These are phyloP conservation scores for Curvularia lunata DNA, from an alignment of 2,329 filamentous ascomycete species.

Conservation along the genomic window DNA sequence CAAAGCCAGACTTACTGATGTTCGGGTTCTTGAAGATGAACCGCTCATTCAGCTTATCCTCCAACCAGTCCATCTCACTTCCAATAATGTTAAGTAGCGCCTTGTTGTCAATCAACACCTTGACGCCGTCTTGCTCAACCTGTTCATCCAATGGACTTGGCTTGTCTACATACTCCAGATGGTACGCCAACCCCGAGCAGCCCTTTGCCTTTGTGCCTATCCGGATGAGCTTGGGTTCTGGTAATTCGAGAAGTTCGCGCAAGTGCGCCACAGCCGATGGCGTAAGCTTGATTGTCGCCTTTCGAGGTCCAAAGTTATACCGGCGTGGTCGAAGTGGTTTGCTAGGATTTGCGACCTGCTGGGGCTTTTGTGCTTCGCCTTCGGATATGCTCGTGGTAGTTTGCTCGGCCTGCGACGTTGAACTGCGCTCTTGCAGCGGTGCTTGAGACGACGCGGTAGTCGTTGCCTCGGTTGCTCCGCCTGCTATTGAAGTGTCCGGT, in stretches of 20 bases:
- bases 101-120: constrained; percentile 95
- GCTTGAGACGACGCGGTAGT: constrained; percentile 56
- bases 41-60: constrained; percentile 89
- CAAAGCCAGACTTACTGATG: constrained; percentile 76
- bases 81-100: constrained; percentile 97
- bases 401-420: constrained; percentile 31
- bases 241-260: constrained; percentile 76
- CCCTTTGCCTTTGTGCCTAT: constrained; percentile 93
- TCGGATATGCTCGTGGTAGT: constrained; percentile 62
- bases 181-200: constrained; percentile 91
- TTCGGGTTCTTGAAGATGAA: constrained; percentile 98
- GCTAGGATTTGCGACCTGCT: constrained; percentile 55
- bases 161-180: constrained; percentile 94
- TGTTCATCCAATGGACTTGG: constrained; percentile 86
- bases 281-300: constrained; percentile 89
- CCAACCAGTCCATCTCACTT: constrained; percentile 98
- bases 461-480: constrained; percentile 56
- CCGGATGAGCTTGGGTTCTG: constrained; percentile 89
- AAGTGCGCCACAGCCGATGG: constrained; percentile 81
- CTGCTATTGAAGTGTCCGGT: constrained; percentile 67
- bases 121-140: constrained; percentile 95
- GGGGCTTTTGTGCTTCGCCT: constrained; percentile 67
- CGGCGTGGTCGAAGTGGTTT: constrained; percentile 63
- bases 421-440: constrained; percentile 32
- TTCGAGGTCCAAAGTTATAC: constrained; percentile 76